Base-by-base conservation (phyloP, 805 yeast species). In the Candida coquimbonensis region DNA sequence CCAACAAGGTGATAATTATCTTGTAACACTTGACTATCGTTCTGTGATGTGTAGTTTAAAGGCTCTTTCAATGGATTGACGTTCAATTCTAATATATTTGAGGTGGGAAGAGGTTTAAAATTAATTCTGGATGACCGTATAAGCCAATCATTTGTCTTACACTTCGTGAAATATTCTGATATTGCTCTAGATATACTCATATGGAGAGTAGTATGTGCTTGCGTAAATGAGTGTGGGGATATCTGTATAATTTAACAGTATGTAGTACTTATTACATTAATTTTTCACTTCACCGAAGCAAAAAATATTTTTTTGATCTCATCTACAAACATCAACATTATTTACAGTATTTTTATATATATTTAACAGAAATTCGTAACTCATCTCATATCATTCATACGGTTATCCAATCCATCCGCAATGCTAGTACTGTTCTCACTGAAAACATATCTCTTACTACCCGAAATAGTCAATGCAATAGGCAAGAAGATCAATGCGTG, bases 401-500 rank as follows among this genome's bases (percentile, higher is more conserved):
- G 42, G 19, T 55, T 45, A 37, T 55, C 55, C 42, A 62, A 45
- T 41, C 60, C 64, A 53, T 64, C 62, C 27, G 66, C 60, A 42
- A 61, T 59, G 27, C 64, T 60, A 21, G 62, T 58, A 44, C 62
- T 53, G 45, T 52, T 59, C 47, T 64, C 68, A 35, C 68, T 63
- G 45, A 59, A 67, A 24, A 68, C 61, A 54, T 77, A 81, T 34
- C 77, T 75, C 38, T 67, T 64, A 12, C 87, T 85, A 11, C 93
- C 95, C 53, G 72, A 69, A 43, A 70, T 65, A 25, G 87, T 74
- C 36, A 91, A 68, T 26, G 83, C 61, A 6, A 87, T 77, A 0
- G 99, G 99, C 43, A 91, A 68, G 46, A 91, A 77, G 35, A 86
- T 73, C 43, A 91, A 70, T 4, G 93, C 77, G 61, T 91, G 97